phyloP scores from a whole-genome alignment of 2,329 filamentous ascomycete genomes.

The Tolypocladium pustulatum region DNA sequence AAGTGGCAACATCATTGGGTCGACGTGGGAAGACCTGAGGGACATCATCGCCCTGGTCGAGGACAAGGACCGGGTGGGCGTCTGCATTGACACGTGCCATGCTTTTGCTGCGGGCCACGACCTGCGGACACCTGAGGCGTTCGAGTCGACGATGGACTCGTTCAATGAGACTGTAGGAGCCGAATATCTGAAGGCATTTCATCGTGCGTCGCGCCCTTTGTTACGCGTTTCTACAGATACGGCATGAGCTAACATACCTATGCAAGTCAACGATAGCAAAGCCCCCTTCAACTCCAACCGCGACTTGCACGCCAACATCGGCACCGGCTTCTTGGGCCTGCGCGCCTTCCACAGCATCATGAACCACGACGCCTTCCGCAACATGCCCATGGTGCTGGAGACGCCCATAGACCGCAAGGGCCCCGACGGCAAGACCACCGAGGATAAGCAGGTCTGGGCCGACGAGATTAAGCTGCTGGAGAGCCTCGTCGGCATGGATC shows the following conservation, averaged over 20 bases:
- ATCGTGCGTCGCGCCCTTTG: slow-evolving; percentile 30
- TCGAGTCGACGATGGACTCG: slow-evolving; percentile 59
- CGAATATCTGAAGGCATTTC: slow-evolving; percentile 72
- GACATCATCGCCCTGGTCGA: slow-evolving; percentile 74
- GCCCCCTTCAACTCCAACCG: slow-evolving; percentile 72
- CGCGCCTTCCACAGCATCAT: slow-evolving; percentile 85
- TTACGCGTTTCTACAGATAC: neutral
- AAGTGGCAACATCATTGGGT: slow-evolving; percentile 76
- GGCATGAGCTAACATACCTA: neutral
- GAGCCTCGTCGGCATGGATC: slow-evolving; percentile 73
- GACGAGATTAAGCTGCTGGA: slow-evolving; percentile 92
- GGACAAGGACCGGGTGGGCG: slow-evolving; percentile 75
- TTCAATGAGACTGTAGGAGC: slow-evolving; percentile 73
- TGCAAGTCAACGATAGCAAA: slow-evolving; percentile 80
- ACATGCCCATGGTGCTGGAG: slow-evolving; percentile 85
- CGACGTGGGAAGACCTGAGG: slow-evolving; percentile 73
- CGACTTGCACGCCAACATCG: slow-evolving; percentile 93
- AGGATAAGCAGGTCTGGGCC: slow-evolving; percentile 81
- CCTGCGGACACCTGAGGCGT: slow-evolving; percentile 63
- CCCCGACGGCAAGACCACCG: slow-evolving; percentile 52
- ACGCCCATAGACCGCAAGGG: slow-evolving; percentile 77
- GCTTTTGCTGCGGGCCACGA: slow-evolving; percentile 93
- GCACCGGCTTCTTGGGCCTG: slow-evolving; percentile 84
- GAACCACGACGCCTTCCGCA: slow-evolving; percentile 67
- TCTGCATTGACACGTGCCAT: slow-evolving; percentile 96